phyloP scores from a whole-genome alignment of 1,284 basidiomycete genomes.

The Fomitiporia mediterranea region DNA sequence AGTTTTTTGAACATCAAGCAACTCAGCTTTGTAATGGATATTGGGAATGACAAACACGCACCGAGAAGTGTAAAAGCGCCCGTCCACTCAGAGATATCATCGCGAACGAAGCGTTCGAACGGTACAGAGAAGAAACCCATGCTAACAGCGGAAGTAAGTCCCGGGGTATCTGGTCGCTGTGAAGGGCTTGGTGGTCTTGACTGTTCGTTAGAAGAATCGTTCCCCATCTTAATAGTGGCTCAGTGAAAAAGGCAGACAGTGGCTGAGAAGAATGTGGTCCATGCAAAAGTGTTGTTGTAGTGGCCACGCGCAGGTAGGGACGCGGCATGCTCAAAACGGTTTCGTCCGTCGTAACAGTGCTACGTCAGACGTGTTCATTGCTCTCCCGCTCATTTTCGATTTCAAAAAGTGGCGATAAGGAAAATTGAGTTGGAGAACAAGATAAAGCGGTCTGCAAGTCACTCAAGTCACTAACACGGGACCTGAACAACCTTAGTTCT shows the following conservation, averaged over 20 bases:
- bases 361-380: neutral
- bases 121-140: conserved; percentile 46
- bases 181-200: conserved; percentile 18
- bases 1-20: conserved; percentile 28
- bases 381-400: neutral
- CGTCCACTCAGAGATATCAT: conserved; percentile 50
- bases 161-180: conserved; percentile 11
- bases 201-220: conserved; percentile 11
- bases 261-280: neutral
- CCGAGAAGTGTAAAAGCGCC: conserved; percentile 72
- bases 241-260: neutral
- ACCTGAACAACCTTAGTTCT: too few species aligned
- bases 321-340: neutral
- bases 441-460: too few species aligned
- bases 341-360: neutral
- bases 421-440: too few species aligned
- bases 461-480: too few species aligned
- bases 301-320: neutral
- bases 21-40: conserved; percentile 18
- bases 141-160: conserved; percentile 12
- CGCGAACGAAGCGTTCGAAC: conserved; percentile 49
- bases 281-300: neutral
- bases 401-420: too few species aligned
- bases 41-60: conserved; percentile 27
- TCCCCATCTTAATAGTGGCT: conserved; percentile 8